Conservation (phyloP, 2,329 filamentous ascomycete genomes). For the Clonostachys sp. region DNA sequence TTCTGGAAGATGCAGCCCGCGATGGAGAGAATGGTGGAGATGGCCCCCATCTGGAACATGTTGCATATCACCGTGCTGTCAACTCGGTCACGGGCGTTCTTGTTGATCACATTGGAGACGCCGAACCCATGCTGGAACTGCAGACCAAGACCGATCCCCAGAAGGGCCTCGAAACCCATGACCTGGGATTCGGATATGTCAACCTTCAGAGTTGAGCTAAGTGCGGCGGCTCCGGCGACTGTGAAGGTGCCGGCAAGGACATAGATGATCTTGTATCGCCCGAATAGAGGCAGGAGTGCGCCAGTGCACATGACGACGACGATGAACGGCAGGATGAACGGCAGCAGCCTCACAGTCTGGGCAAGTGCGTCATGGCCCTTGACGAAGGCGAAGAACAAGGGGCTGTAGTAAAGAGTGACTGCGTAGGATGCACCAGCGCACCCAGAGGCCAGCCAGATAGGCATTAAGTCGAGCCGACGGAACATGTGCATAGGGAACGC, state of each 20-base stretch:
- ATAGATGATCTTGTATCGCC: conserved; percentile 28
- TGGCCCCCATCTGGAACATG: conserved; percentile 22
- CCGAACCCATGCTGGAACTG: conserved; percentile 21
- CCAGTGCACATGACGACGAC: conserved; percentile 27
- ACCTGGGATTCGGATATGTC: conserved; percentile 15
- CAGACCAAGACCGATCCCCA: conserved; percentile 22
- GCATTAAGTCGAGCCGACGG: conserved; percentile 22
- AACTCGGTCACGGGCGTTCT: conserved; percentile 13
- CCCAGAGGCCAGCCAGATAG: conserved; percentile 35
- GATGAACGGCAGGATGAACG: conserved; percentile 32
- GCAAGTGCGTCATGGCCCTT: conserved; percentile 30
- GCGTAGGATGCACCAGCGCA: conserved; percentile 27
- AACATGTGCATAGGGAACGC: conserved; percentile 40
- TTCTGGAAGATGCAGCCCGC: conserved; percentile 23
- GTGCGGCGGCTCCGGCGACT: conserved; percentile 14
- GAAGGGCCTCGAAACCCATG: conserved; percentile 20
- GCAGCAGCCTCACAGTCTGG: conserved; percentile 35
- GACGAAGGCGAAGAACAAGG: conserved; percentile 49
- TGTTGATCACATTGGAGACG: conserved; percentile 18
- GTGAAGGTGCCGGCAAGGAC: conserved; percentile 16
- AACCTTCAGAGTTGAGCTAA: conserved; percentile 13
- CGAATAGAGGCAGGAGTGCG: conserved; percentile 24
- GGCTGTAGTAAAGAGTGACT: conserved; percentile 45
- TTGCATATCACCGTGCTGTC: conserved; percentile 24
- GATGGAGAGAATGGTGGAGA: conserved; percentile 15